Conservation (phyloP, 1,139 yeast species). For the Sugiyamaella castrensis region DNA sequence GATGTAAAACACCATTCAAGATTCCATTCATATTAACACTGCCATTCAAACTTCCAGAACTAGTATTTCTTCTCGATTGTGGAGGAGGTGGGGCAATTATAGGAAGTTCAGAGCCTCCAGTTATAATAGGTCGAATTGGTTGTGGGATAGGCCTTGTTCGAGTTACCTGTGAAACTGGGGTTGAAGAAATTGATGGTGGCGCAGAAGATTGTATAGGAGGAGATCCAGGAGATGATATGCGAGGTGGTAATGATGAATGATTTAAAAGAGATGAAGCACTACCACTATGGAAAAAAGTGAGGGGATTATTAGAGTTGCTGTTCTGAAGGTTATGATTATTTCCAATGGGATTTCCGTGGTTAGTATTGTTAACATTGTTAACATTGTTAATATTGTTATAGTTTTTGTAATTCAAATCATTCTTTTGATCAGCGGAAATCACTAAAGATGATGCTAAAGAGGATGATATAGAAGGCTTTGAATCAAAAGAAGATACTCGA, state of each 20-base stretch:
- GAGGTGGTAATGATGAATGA: not conserved
- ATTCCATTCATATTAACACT: no score
- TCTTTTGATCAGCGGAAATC: not conserved
- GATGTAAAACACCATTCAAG: no score
- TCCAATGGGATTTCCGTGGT: not conserved
- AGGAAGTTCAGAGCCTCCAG: constrained; percentile 14
- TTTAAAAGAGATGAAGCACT: constrained; percentile 3
- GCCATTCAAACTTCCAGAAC: constrained; percentile 1
- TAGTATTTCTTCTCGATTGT: constrained; percentile 20
- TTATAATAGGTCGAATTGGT: constrained; percentile 12
- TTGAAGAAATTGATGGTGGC: constrained; percentile 10
- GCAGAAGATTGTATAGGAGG: constrained; percentile 2
- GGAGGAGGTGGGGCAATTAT: constrained; percentile 27
- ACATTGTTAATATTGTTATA: no score
- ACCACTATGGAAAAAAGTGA: not conserved
- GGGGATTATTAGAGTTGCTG: not conserved
- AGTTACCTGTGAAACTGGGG: constrained; percentile 2
- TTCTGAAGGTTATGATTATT: not conserved
- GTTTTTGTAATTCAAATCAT: constrained; percentile 1
- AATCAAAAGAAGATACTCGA: constrained; percentile 1
- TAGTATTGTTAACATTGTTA: not conserved
- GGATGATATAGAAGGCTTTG: constrained; percentile 3
- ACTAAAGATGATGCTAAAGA: constrained; percentile 8
- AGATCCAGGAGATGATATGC: not conserved
- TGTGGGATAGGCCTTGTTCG: constrained; percentile 16